A percentile compares a stretch with the other conserved stretches of the same genome.
Evolutionary conservation across 345 rosid genomes (phyloP).

Genomic region (Anacardium occidentale): DNA sequence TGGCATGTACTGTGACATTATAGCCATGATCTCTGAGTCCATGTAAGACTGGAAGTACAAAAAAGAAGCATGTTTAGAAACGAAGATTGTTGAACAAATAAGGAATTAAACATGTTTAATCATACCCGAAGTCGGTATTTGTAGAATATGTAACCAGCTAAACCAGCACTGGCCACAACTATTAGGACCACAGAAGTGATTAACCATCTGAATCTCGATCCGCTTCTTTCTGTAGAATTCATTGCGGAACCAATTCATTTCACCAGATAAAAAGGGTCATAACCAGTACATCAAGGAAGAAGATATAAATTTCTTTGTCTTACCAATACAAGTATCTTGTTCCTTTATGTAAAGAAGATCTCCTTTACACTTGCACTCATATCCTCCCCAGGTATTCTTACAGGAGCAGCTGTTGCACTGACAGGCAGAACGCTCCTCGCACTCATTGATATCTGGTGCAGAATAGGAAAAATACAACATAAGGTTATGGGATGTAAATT

Average conservation of each 20-base stretch:
- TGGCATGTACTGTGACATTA: constrained; percentile 98
- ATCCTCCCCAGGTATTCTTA: constrained; percentile 80
- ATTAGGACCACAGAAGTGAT: constrained; percentile 56
- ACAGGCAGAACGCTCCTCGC: constrained; percentile 67
- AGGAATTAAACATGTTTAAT: background rate
- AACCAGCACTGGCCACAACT: constrained; percentile 45
- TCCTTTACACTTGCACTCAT: constrained; percentile 82
- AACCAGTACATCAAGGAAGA: background rate
- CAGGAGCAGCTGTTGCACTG: constrained; percentile 90
- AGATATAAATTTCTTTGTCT: constrained; percentile 3
- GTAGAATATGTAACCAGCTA: constrained; percentile 85
- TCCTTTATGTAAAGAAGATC: constrained; percentile 67
- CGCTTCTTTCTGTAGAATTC: constrained; percentile 58
- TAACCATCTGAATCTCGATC: constrained; percentile 73
- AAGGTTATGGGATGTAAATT: background rate
- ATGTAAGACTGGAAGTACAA: constrained; percentile 70
- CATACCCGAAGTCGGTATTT: constrained; percentile 93
- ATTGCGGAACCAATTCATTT: background rate
- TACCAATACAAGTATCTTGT: constrained; percentile 92
- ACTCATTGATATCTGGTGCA: constrained; percentile 69
- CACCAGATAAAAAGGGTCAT: background rate
- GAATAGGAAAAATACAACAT: background rate
- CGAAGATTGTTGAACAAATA: background rate
- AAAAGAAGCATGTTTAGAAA: background rate
- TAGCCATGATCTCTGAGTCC: constrained; percentile 96